Evolutionary conservation across 345 rosid genomes (phyloP).

Genomic region (Citropsis articulata): DNA sequence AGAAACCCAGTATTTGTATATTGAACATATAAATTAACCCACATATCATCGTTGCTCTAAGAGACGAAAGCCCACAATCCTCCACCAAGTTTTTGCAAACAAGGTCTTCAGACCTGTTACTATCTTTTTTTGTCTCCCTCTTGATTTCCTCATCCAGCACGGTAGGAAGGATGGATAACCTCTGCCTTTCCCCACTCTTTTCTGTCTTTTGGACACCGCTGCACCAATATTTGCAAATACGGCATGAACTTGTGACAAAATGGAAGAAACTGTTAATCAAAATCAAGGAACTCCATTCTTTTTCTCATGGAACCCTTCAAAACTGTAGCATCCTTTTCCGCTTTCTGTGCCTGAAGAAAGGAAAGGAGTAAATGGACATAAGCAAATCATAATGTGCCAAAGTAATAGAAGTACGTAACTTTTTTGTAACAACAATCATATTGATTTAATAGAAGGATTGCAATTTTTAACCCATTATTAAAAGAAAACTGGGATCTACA

Average conservation of each 20-base stretch:
- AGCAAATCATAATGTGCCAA: slow-evolving; percentile 4
- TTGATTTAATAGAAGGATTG: neutral
- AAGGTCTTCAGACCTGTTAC: slow-evolving; percentile 8
- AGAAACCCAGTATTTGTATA: slow-evolving; percentile 1
- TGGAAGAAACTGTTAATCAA: slow-evolving; percentile 32
- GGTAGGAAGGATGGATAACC: slow-evolving; percentile 3
- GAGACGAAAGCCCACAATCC: slow-evolving; percentile 11
- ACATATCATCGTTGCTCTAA: slow-evolving; percentile 8
- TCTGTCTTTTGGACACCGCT: slow-evolving; percentile 11
- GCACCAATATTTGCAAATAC: slow-evolving; percentile 27
- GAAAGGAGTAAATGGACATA: neutral
- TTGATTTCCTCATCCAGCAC: slow-evolving; percentile 10
- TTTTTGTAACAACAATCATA: neutral
- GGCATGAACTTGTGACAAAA: slow-evolving; percentile 6
- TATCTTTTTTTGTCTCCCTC: neutral
- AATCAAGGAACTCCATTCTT: slow-evolving; percentile 69
- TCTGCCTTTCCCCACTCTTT: slow-evolving; percentile 7
- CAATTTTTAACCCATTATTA: neutral
- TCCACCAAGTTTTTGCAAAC: slow-evolving; percentile 4
- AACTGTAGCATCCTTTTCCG: slow-evolving; percentile 55
- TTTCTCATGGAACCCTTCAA: slow-evolving; percentile 61
- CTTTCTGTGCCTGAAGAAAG: slow-evolving; percentile 55
- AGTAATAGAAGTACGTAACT: neutral
- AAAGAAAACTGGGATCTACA: neutral
- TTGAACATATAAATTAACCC: slow-evolving; percentile 9